Base-by-base conservation (phyloP, 2,329 filamentous ascomycete genomes). In the Juglanconis juglandina region DNA sequence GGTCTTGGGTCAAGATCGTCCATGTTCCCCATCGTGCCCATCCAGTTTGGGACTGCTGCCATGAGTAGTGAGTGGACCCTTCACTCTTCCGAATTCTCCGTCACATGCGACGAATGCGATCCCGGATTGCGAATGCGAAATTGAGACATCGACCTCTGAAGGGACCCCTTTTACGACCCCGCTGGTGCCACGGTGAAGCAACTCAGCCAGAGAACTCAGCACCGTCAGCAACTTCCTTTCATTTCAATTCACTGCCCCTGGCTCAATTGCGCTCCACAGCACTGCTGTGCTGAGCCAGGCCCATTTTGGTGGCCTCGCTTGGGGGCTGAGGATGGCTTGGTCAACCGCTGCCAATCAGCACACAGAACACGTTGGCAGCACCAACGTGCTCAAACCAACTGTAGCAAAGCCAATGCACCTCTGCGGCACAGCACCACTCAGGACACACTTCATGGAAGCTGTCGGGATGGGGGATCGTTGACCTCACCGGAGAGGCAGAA, bases 381-480 rank as follows among this genome's bases (percentile, higher is more conserved):
- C 10, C 55, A 44, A 17, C 14, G 41, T 57, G 55, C 17, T 57
- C 55, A 57, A 57, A 57, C 47, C 35, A 42, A 24, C 32, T 42
- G 37, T 9, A 51, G 35, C 37, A 50, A 56, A 48, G 34, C 46
- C 53, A 52, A 54, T 56, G 58, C 53, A 56, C 58, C 50, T 49
- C 37, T 60, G 53, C 53, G 58, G 58, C 58, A 32, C 53, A 60
- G 58, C 58, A 56, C 46, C 52, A 53, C 47, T 9, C 17, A 17
- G 13, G 44, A 24, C 44, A 47, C 44, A 47, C 9, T 47, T 24
- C 24, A 24, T 2, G 24, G 24, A 24, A 24, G 24, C 24, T 9
- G 17, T n/a, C 17, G 44, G 14, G 42, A 6, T 14, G 5, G 42
- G n/a, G n/a, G 17, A 17, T 47, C 44, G 3, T 17, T 17, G 17